Evolutionary conservation across 768 basidiomycete species (phyloP).

Genomic region (Hypholoma sublateritium): DNA sequence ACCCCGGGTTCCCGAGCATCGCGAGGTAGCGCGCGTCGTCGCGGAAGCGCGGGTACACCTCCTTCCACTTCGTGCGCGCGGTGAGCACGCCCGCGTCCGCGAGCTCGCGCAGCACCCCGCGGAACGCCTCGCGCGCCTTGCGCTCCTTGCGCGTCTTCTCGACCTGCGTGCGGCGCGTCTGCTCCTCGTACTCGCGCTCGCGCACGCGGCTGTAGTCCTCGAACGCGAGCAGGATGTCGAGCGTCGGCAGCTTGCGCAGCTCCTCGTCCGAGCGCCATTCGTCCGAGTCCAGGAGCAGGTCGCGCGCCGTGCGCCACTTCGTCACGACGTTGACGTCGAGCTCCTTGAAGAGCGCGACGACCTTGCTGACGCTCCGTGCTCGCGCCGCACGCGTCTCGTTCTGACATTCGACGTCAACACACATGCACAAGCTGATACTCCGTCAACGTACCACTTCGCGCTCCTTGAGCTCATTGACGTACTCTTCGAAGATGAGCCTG

Average conservation of each 20-base stretch:
- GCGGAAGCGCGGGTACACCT: slow-evolving; percentile 74
- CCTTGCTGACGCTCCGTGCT: slow-evolving; percentile 76
- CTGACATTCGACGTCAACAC: slow-evolving; percentile 35
- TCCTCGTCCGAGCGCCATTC: slow-evolving; percentile 80
- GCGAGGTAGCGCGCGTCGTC: slow-evolving; percentile 82
- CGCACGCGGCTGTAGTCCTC: slow-evolving; percentile 91
- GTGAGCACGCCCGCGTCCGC: slow-evolving; percentile 64
- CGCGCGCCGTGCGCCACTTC: slow-evolving; percentile 85
- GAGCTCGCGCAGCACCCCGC: slow-evolving; percentile 78
- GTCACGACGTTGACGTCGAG: slow-evolving; percentile 92
- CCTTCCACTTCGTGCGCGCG: slow-evolving; percentile 89
- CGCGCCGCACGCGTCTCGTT: slow-evolving; percentile 79
- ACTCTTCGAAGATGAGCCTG: slow-evolving; percentile 88
- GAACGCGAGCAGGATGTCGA: slow-evolving; percentile 91
- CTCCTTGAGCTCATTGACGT: slow-evolving; percentile 80
- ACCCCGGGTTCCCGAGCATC: slow-evolving; percentile 91
- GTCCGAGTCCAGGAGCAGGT: slow-evolving; percentile 70
- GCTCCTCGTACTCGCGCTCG: slow-evolving; percentile 90
- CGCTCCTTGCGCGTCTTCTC: slow-evolving; percentile 84
- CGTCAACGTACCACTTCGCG: slow-evolving; percentile 76
- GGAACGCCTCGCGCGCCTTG: slow-evolving; percentile 90
- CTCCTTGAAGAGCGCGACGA: slow-evolving; percentile 82
- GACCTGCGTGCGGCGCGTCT: slow-evolving; percentile 74
- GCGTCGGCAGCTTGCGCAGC: slow-evolving; percentile 78
- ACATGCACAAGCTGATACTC: slow-evolving; percentile 1